A percentile compares a stretch with the other conserved stretches of the same genome.
Evolutionary conservation across 2,329 filamentous ascomycete species (phyloP).

Genomic region (Mollisia scopiformis): DNA sequence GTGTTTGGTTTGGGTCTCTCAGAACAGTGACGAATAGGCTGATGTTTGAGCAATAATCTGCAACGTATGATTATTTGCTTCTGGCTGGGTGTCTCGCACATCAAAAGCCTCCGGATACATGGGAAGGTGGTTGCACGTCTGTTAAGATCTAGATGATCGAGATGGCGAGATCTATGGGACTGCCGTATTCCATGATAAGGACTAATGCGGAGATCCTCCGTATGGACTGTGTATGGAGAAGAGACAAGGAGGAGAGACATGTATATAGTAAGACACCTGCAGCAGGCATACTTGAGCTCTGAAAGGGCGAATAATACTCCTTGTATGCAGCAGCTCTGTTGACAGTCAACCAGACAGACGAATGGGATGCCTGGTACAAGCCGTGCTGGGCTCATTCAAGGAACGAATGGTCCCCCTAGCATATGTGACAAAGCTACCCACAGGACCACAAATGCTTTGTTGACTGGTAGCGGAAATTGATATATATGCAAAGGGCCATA

Average conservation of each 20-base stretch:
- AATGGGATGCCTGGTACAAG: background rate
- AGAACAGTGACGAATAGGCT: slow-evolving; percentile 6
- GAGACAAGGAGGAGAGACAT: background rate
- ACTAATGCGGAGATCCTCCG: background rate
- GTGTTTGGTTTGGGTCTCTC: background rate
- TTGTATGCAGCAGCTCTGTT: no score
- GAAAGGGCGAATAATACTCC: no score
- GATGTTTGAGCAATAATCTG: background rate
- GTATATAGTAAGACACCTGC: background rate
- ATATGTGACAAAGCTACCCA: background rate
- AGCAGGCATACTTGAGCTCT: background rate
- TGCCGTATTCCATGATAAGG: background rate
- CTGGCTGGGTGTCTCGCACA: background rate
- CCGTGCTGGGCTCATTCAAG: no score
- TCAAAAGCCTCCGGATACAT: background rate
- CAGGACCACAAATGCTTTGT: background rate
- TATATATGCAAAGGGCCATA: background rate
- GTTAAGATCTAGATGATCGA: background rate
- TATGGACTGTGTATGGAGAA: background rate
- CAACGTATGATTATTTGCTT: slow-evolving; percentile 8
- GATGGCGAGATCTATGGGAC: background rate
- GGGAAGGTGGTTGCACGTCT: background rate
- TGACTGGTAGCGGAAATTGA: background rate
- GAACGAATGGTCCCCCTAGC: background rate
- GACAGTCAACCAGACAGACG: background rate